Evolutionary conservation across 768 basidiomycete species (phyloP).

Genomic region (Boletus edulis): DNA sequence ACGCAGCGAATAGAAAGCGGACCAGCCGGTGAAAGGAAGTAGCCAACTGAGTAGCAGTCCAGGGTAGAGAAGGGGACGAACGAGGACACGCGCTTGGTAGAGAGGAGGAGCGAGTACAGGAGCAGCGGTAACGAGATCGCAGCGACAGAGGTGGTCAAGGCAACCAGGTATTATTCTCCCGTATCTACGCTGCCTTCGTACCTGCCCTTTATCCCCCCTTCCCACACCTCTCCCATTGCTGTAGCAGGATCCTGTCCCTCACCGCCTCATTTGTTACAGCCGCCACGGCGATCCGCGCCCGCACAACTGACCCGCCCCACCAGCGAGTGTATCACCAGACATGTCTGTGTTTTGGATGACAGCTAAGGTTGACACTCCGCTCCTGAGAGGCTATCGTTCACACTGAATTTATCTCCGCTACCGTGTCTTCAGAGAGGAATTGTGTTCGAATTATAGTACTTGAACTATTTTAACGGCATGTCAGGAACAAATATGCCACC

Average conservation of each 20-base stretch:
- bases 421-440: no score
- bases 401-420: no score
- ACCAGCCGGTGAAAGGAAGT: slow-evolving; percentile 47
- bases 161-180: slow-evolving; percentile 34
- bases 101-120: slow-evolving; percentile 2
- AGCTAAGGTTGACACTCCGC: slow-evolving; percentile 4
- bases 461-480: no score
- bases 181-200: neutral
- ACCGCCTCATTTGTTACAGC: neutral
- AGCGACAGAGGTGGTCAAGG: slow-evolving; percentile 47
- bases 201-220: slow-evolving; percentile 19
- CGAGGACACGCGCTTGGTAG: slow-evolving; percentile 12
- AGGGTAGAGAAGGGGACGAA: slow-evolving; percentile 19
- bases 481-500: no score
- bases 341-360: neutral
- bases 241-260: no score
- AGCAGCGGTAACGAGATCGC: slow-evolving; percentile 33
- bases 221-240: slow-evolving; percentile 6
- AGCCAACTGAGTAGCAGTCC: slow-evolving; percentile 18
- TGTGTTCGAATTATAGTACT: no score
- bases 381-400: neutral
- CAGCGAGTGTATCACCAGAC: no score
- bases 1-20: slow-evolving; percentile 42
- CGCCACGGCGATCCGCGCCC: neutral
- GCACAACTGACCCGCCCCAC: neutral